Percentiles rank a stretch among this genome's conserved stretches.
These are phyloP conservation scores for Strigomonas culicis DNA, from an alignment of 208 protist species.

Conservation along the genomic window DNA sequence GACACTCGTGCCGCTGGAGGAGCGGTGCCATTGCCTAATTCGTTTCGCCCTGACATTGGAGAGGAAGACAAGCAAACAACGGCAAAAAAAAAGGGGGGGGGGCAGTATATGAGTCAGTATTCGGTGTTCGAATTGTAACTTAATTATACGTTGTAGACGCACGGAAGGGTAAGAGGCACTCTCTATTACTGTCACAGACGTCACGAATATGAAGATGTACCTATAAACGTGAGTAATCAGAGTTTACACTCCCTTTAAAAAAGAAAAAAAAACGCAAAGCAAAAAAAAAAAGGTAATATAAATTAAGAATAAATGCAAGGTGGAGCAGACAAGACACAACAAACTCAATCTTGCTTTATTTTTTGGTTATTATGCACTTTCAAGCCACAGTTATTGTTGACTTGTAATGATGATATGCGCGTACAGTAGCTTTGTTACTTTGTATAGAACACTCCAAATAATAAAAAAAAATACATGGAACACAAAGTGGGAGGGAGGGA, in stretches of 20 bases:
- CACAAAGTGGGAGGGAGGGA: background rate
- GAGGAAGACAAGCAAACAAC: background rate
- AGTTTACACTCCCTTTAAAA: background rate
- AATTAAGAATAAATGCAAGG: background rate
- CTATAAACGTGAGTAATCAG: too few species aligned
- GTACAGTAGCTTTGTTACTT: background rate
- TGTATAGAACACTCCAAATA: background rate
- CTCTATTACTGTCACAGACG: too few species aligned
- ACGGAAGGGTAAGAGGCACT: too few species aligned
- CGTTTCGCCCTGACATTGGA: background rate
- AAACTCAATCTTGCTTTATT: constrained; percentile 6
- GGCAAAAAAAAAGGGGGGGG: background rate
- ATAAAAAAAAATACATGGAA: constrained; percentile 3
- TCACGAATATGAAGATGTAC: too few species aligned
- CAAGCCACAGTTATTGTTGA: background rate
- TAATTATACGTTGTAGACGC: too few species aligned
- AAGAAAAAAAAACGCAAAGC: constrained; percentile 10
- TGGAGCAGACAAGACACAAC: background rate
- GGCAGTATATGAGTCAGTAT: too few species aligned
- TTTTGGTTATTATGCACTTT: too few species aligned
- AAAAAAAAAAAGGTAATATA: background rate
- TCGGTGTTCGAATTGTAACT: too few species aligned
- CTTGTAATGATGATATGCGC: background rate
- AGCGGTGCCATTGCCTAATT: too few species aligned
- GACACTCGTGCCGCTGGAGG: too few species aligned